Conservation (phyloP, 768 basidiomycete species). For the Ephemerocybe angulata region DNA sequence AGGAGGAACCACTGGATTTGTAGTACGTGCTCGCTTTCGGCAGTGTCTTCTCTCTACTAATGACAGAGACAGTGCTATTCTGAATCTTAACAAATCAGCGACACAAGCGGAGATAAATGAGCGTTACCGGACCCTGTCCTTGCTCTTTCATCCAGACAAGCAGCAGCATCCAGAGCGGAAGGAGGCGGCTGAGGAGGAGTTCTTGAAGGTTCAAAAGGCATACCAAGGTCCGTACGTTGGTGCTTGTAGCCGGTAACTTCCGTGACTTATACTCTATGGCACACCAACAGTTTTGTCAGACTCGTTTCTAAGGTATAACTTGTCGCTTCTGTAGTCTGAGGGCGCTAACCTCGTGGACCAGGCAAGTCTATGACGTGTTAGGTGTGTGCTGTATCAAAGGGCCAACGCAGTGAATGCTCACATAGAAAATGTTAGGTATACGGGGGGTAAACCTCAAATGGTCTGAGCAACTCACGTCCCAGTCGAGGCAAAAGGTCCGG, state of each 20-base stretch:
- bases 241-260: neutral
- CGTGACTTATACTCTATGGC: constrained; percentile 1
- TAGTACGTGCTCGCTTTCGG: neutral
- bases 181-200: constrained; percentile 59
- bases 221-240: constrained; percentile 58
- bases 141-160: constrained; percentile 84
- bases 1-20: too few relatives aligned
- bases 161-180: constrained; percentile 57
- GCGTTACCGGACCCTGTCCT: constrained; percentile 64
- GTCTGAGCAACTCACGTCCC: constrained; percentile 24
- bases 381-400: constrained; percentile 34
- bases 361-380: constrained; percentile 73
- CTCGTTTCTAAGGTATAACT: constrained; percentile 54
- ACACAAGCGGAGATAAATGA: constrained; percentile 71
- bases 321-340: neutral
- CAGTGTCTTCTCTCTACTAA: neutral
- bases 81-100: constrained; percentile 66
- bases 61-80: constrained; percentile 47
- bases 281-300: constrained; percentile 60
- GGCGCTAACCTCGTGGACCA: too few relatives aligned
- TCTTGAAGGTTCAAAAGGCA: constrained; percentile 76
- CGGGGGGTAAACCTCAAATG: constrained; percentile 26
- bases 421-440: constrained; percentile 20
- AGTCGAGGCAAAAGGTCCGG: neutral
- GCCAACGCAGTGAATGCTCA: neutral